These are phyloP conservation scores for Vitellaria paradoxa DNA, from an alignment of 179 eudicot genomes.

Conservation along the genomic window DNA sequence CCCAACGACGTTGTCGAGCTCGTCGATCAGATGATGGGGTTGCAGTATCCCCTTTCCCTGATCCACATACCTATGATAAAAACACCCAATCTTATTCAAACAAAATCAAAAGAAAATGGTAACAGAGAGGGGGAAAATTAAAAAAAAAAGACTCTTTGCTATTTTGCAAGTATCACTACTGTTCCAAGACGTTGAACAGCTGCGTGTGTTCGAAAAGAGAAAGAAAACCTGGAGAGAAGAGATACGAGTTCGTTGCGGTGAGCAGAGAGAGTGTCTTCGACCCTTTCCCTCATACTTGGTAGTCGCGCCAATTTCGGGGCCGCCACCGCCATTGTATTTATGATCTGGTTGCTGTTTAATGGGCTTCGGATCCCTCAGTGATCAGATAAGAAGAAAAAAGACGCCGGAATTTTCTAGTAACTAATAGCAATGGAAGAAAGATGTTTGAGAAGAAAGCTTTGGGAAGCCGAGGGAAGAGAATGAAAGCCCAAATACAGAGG, in stretches of 20 bases:
- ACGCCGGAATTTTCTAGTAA: too few relatives aligned
- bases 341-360: not conserved
- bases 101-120: too few relatives aligned
- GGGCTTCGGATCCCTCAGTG: not conserved
- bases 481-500: too few relatives aligned
- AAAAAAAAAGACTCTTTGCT: not conserved
- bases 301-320: conserved; percentile 33
- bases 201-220: not conserved
- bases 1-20: conserved; percentile 54
- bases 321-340: conserved; percentile 8
- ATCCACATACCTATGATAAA: conserved; percentile 58
- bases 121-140: not conserved
- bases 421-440: too few relatives aligned
- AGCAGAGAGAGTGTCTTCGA: conserved; percentile 80
- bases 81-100: too few relatives aligned
- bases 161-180: not conserved
- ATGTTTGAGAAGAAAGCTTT: too few relatives aligned
- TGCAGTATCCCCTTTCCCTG: conserved; percentile 88
- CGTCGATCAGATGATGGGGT: conserved; percentile 84
- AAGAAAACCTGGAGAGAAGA: conserved; percentile 77
- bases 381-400: too few relatives aligned
- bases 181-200: not conserved
- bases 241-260: conserved; percentile 88
- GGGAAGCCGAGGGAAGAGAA: too few relatives aligned
- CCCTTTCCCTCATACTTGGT: conserved; percentile 76